phyloP scores from a whole-genome alignment of 2,329 filamentous ascomycete species.

The Acarospora socialis region DNA sequence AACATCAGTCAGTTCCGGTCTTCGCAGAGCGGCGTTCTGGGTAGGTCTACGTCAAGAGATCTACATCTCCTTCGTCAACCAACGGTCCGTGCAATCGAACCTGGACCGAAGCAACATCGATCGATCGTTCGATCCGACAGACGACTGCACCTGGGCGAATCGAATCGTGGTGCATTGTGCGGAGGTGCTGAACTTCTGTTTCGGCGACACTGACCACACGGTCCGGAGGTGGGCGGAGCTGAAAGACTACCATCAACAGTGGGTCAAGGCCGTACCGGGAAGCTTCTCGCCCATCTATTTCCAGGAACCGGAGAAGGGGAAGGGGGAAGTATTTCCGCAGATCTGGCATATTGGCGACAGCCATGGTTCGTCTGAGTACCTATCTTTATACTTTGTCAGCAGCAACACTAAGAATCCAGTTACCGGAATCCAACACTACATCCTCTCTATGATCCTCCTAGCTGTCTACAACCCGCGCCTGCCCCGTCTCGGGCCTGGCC shows the following conservation, averaged over 20 bases:
- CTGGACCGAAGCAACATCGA: slow-evolving; percentile 39
- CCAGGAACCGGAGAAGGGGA: slow-evolving; percentile 12
- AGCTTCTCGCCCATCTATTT: slow-evolving; percentile 16
- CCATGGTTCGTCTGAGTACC: slow-evolving; percentile 7
- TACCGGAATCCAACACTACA: slow-evolving; percentile 15
- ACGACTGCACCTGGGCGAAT: slow-evolving; percentile 46
- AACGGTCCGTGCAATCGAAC: slow-evolving; percentile 36
- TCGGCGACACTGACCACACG: slow-evolving; percentile 19
- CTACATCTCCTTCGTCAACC: slow-evolving; percentile 31
- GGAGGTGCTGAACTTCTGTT: slow-evolving; percentile 51
- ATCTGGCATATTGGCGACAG: slow-evolving; percentile 18
- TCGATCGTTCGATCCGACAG: slow-evolving; percentile 32
- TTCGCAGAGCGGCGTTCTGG: slow-evolving; percentile 33
- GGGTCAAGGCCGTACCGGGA: slow-evolving; percentile 14
- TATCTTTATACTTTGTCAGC: background rate
- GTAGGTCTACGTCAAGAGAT: slow-evolving; percentile 37
- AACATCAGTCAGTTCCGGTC: slow-evolving; percentile 17
- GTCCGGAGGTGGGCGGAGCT: slow-evolving; percentile 11
- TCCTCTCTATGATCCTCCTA: slow-evolving; percentile 17
- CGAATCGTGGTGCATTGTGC: slow-evolving; percentile 47
- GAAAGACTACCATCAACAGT: slow-evolving; percentile 13
- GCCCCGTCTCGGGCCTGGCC: slow-evolving; percentile 17
- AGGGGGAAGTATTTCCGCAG: slow-evolving; percentile 15
- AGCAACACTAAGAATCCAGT: slow-evolving; percentile 2
- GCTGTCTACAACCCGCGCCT: slow-evolving; percentile 18